Evolutionary conservation across 371 early-diverging fungal species (phyloP), one percentile per base, ranked within the genome.

Genomic region (Circinella umbellata): DNA sequence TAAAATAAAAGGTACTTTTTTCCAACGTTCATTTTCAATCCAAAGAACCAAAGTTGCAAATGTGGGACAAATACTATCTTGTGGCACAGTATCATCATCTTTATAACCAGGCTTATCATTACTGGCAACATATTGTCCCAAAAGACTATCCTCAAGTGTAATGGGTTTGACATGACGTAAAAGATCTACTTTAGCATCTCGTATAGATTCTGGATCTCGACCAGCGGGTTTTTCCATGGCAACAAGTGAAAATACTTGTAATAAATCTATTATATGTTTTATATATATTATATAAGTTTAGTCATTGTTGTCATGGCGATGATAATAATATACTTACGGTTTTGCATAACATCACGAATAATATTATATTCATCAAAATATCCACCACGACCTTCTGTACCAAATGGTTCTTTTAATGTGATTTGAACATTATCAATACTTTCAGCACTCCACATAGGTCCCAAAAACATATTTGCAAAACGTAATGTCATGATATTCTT

Each of bases 291-390:
- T 39, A 42, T 42, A 42, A 27, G 27, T 27, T 27, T 27, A 0
- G 27, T 27, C 27, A 27, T 27, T 27, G 27, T 0, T 27, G 27
- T 27, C 27, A 27, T 27, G 27, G 27, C 2, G 27, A n/a, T 27
- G 27, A 57, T 5, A 57, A 55, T 18, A 9, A n/a, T 9, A 27
- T 14, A 73, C 85, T 74, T 85, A 89, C 90, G 94, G 86, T 99
- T 99, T 86, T 99, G 99, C 92, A 99, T 97, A 27, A 99, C 99
- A 77, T 99, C 99, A 69, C 99, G 95, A 71, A 99, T 96, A 63
- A 99, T 97, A 42, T 99, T 99, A 79, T 93, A 97, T 79, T 98
- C 95, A 79, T 99, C 98, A 90, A 99, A 99, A 87, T 99, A 99
- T 3, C 98, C 97, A 49, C 99, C 98, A 39, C 99, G 94, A 49